Conservation (phyloP, 2,329 filamentous ascomycete genomes). For the Alternaria postmessia region DNA sequence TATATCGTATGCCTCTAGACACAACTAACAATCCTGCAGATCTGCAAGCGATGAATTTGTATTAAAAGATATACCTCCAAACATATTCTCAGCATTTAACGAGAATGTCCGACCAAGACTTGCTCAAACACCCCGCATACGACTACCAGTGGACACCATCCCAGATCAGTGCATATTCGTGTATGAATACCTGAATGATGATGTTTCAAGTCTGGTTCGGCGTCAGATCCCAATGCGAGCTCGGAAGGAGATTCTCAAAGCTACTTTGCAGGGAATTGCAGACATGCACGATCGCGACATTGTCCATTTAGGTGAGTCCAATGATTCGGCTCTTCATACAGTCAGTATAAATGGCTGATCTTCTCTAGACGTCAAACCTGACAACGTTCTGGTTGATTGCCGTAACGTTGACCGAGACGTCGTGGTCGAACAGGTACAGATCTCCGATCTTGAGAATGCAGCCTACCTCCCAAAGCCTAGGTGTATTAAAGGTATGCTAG, state of each 20-base stretch:
- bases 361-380: constrained; percentile 38
- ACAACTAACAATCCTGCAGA: constrained; percentile 21
- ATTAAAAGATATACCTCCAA: constrained; percentile 34
- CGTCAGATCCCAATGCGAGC: constrained; percentile 21
- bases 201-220: constrained; percentile 29
- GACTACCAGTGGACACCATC: constrained; percentile 30
- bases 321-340: not conserved
- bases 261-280: constrained; percentile 30
- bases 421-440: constrained; percentile 29
- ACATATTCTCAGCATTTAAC: constrained; percentile 29
- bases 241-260: constrained; percentile 36
- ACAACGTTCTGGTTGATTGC: constrained; percentile 40
- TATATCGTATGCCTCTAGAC: not conserved
- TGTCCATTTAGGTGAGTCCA: constrained; percentile 34
- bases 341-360: constrained; percentile 15
- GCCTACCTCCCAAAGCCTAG: constrained; percentile 46
- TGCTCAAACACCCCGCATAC: constrained; percentile 24
- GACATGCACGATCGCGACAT: constrained; percentile 37
- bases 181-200: constrained; percentile 29
- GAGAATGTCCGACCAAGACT: constrained; percentile 36
- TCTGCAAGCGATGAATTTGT: constrained; percentile 26
- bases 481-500: constrained; percentile 40
- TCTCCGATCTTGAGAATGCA: constrained; percentile 45
- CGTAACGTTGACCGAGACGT: constrained; percentile 17
- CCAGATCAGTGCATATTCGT: constrained; percentile 33